Percentiles rank a stretch among this genome's conserved stretches.
These are phyloP conservation scores for Leccinum broughii DNA, from an alignment of 768 basidiomycete genomes.

Conservation along the genomic window DNA sequence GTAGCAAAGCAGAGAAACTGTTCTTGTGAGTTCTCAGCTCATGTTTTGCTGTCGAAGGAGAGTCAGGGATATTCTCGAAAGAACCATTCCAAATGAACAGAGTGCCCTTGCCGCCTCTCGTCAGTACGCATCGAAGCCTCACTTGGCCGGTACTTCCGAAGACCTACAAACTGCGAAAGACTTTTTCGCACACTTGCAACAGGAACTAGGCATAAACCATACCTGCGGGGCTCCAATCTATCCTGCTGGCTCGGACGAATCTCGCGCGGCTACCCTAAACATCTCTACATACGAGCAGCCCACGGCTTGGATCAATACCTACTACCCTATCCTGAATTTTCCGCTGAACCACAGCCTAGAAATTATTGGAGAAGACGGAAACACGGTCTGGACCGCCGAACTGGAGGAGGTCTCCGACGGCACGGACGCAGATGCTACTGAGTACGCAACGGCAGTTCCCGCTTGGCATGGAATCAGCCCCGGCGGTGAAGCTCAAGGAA, in stretches of 20 bases:
- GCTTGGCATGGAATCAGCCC: slow-evolving; percentile 72
- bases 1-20: slow-evolving; percentile 42
- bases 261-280: slow-evolving; percentile 51
- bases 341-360: slow-evolving; percentile 59
- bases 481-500: slow-evolving; percentile 65
- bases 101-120: slow-evolving; percentile 54
- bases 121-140: slow-evolving; percentile 53
- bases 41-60: not conserved
- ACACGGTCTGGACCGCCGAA: slow-evolving; percentile 56
- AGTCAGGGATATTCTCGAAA: slow-evolving; percentile 18
- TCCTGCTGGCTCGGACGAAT: slow-evolving; percentile 55
- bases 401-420: slow-evolving; percentile 66
- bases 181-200: slow-evolving; percentile 53
- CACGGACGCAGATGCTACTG: slow-evolving; percentile 61
- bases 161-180: slow-evolving; percentile 60
- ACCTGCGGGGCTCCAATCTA: slow-evolving; percentile 44
- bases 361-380: slow-evolving; percentile 52
- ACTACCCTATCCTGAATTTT: slow-evolving; percentile 74
- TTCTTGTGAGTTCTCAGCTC: slow-evolving; percentile 40
- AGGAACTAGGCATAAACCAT: slow-evolving; percentile 43
- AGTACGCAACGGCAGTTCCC: slow-evolving; percentile 55
- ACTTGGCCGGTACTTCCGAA: slow-evolving; percentile 57
- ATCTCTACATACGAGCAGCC: slow-evolving; percentile 43
- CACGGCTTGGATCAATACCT: slow-evolving; percentile 64
- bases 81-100: slow-evolving; percentile 51